Base-by-base conservation (phyloP, 345 rosid genomes). In the Bruguiera gymnorhiza region DNA sequence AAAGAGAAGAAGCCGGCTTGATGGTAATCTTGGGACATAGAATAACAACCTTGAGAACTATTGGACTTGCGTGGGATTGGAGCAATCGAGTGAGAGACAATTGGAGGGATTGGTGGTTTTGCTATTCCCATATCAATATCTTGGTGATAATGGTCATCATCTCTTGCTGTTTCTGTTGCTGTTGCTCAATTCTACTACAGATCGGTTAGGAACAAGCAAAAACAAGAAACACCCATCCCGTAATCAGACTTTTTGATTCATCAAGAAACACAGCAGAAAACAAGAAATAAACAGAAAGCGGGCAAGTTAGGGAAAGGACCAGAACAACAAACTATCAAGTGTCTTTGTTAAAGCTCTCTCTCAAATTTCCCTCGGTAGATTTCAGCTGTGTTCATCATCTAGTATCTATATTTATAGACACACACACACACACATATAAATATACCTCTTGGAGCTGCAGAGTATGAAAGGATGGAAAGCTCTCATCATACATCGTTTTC, bases 11-110 rank as follows among this genome's bases (percentile, higher is more conserved):
- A 78, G 57, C 82, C 87, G 71, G 46, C 37, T 34, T 83, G 88
- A 71, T 87, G 88, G 66, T 83, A 92, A 64, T 87, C 88, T 73
- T 88, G 93, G 79, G 98, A 92, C 98, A 92, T 92, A 80, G 98
- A 88, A 82, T 24, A 56, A 56, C 86, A 86, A 79, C 83, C 74
- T 29, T 43, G 19, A 43, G 75, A 52, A 66, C 56, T 63, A 74
- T 60, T 82, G 62, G 78, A 65, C 70, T 59, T 31, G 11, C 46
- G 50, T 65, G 64, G 13, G 68, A 24, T 23, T 15, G 57, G 72
- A 60, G 29, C 7, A 59, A 46, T 32, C 50, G 71, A 51, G 56
- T 75, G 61, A 30, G 76, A 68, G 54, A 77, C 72, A 70, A 78
- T 59, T 46, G 78, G 69, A 60, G 68, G 26, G 56, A 73, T 58